phyloP scores from a whole-genome alignment of 768 basidiomycete genomes.

The Collybiopsis confluens region DNA sequence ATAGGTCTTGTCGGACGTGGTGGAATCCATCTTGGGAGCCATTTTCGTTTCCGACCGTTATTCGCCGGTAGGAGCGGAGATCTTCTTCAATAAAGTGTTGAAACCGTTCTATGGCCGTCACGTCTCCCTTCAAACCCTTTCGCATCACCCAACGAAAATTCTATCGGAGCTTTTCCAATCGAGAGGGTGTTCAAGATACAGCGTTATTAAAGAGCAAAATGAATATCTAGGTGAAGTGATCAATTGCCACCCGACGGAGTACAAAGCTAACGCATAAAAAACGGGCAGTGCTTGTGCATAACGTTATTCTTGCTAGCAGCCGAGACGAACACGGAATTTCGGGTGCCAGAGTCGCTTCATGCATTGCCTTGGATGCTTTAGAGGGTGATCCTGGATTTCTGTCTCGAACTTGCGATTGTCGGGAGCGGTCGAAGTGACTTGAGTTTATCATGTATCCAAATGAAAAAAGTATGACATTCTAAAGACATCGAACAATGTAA shows the following conservation, averaged over 20 bases:
- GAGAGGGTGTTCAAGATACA: slow-evolving; percentile 65
- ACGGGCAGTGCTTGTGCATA: slow-evolving; percentile 61
- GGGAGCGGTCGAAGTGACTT: slow-evolving; percentile 24
- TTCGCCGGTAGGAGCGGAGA: slow-evolving; percentile 53
- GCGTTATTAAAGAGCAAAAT: slow-evolving; percentile 49
- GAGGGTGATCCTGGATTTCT: slow-evolving; percentile 63
- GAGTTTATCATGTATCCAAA: too few relatives aligned
- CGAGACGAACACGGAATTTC: slow-evolving; percentile 44
- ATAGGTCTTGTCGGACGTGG: slow-evolving; percentile 72
- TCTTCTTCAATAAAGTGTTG: slow-evolving; percentile 62
- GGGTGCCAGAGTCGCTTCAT: slow-evolving; percentile 59
- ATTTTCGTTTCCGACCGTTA: slow-evolving; percentile 75
- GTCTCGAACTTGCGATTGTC: slow-evolving; percentile 64
- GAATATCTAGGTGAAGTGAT: slow-evolving; percentile 51
- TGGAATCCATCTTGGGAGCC: slow-evolving; percentile 79
- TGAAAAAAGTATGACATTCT: slow-evolving; percentile 12
- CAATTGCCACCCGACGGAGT: too few relatives aligned
- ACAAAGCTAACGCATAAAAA: slow-evolving; percentile 10
- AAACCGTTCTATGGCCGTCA: slow-evolving; percentile 78
- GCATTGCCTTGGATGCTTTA: slow-evolving; percentile 65
- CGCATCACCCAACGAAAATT: slow-evolving; percentile 73
- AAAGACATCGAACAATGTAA: too few relatives aligned
- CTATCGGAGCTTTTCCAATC: slow-evolving; percentile 72
- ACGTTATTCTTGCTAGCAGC: slow-evolving; percentile 56
- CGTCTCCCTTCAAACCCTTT: slow-evolving; percentile 66